phyloP scores from a whole-genome alignment of 1,284 basidiomycete genomes.

The Schizopora paradoxa region DNA sequence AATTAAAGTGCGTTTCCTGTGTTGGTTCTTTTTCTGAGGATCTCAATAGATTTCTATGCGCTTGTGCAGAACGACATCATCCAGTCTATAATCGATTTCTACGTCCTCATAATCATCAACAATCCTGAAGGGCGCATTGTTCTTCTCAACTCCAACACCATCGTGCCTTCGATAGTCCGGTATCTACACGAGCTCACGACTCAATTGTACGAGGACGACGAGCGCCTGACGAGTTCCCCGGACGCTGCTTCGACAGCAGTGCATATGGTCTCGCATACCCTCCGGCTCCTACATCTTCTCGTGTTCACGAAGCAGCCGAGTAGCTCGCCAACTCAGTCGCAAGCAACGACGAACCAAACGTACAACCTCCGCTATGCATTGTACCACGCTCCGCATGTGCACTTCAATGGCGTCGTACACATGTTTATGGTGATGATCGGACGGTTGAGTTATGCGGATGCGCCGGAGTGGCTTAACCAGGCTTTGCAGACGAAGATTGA shows the following conservation, averaged over 20 bases:
- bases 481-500: constrained; percentile 42
- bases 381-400: constrained; percentile 41
- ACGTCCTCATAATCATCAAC: constrained; percentile 49
- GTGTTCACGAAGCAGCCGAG: too few species aligned
- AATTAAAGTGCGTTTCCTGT: constrained; percentile 35
- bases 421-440: constrained; percentile 74
- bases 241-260: too few species aligned
- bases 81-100: constrained; percentile 46
- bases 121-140: constrained; percentile 44
- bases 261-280: constrained; percentile 35
- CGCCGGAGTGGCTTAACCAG: constrained; percentile 53
- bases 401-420: constrained; percentile 68
- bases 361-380: constrained; percentile 52
- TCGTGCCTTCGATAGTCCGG: constrained; percentile 58
- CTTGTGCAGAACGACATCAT: constrained; percentile 35
- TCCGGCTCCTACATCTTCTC: constrained; percentile 56
- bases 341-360: neutral
- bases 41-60: constrained; percentile 17
- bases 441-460: constrained; percentile 63
- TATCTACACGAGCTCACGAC: constrained; percentile 48
- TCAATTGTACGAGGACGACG: constrained; percentile 63
- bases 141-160: constrained; percentile 45
- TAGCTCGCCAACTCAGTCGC: constrained; percentile 30
- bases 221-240: constrained; percentile 36
- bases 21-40: neutral